phyloP scores from a whole-genome alignment of 768 basidiomycete genomes.

The Tubosaeta brunneosetosa region DNA sequence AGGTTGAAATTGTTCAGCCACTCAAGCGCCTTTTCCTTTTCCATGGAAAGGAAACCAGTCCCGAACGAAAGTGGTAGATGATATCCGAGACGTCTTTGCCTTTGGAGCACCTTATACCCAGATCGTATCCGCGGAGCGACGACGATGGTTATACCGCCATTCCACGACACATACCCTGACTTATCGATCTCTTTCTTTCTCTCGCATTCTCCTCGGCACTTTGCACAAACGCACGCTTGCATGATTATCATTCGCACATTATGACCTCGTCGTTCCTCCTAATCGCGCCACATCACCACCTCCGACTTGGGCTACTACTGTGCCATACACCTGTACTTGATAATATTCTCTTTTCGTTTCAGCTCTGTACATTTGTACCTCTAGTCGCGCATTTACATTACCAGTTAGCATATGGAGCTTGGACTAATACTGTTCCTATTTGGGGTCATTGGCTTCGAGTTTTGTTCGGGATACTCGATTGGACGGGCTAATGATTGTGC shows the following conservation, averaged over 20 bases:
- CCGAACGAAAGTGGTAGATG: constrained; percentile 27
- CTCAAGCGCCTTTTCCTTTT: constrained; percentile 70
- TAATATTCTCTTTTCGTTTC: constrained; percentile 25
- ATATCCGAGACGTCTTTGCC: constrained; percentile 6
- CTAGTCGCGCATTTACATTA: constrained; percentile 34
- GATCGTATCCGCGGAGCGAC: constrained; percentile 22
- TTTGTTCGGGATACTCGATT: constrained; percentile 29
- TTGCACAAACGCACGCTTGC: constrained; percentile 20
- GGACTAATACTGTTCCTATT: constrained; percentile 30
- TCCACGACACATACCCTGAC: constrained; percentile 34
- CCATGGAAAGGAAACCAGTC: constrained; percentile 39
- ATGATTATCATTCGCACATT: constrained; percentile 26
- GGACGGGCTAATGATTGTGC: constrained; percentile 29
- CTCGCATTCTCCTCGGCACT: constrained; percentile 21
- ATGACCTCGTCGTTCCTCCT: constrained; percentile 28
- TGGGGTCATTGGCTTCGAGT: constrained; percentile 27
- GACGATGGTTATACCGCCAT: constrained; percentile 30
- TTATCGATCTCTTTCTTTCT: constrained; percentile 22
- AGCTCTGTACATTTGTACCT: constrained; percentile 31
- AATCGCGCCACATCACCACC: constrained; percentile 29
- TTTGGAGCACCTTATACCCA: constrained; percentile 27
- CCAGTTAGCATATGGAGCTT: constrained; percentile 29
- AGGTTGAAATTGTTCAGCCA: constrained; percentile 51
- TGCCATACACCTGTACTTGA: constrained; percentile 33
- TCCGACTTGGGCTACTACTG: constrained; percentile 16